These are phyloP conservation scores for Ophiostoma sp. DNA, from an alignment of 2,329 filamentous ascomycete species.

Conservation along the genomic window DNA sequence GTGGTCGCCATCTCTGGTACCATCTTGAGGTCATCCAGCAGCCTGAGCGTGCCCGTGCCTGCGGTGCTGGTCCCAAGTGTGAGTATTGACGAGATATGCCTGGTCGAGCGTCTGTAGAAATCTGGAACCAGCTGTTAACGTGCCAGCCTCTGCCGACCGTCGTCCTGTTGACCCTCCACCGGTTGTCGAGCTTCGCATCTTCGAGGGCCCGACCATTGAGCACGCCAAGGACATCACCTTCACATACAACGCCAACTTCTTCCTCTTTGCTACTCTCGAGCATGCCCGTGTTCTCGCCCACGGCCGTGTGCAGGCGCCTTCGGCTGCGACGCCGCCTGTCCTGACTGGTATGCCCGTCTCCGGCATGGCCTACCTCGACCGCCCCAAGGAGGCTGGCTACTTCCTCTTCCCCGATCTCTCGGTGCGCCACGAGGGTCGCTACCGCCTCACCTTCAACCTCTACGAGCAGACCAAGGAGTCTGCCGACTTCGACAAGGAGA, in stretches of 20 bases:
- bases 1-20: conserved; percentile 75
- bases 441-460: conserved; percentile 83
- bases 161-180: conserved; percentile 91
- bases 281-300: conserved; percentile 77
- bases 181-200: conserved; percentile 84
- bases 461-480: conserved; percentile 89
- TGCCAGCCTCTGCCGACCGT: conserved; percentile 71
- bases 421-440: conserved; percentile 89
- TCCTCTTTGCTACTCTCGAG: conserved; percentile 88
- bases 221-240: conserved; percentile 71
- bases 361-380: conserved; percentile 91
- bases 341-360: conserved; percentile 91
- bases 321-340: conserved; percentile 71
- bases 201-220: conserved; percentile 61
- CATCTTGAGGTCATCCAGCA: conserved; percentile 83
- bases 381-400: conserved; percentile 74
- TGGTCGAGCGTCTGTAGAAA: background rate
- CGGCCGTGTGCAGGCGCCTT: conserved; percentile 62
- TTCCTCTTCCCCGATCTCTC: conserved; percentile 98
- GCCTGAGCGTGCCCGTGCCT: conserved; percentile 88
- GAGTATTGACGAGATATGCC: conserved; percentile 34
- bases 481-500: conserved; percentile 64
- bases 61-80: conserved; percentile 94
- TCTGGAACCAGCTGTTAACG: background rate
- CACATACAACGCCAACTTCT: conserved; percentile 93